A percentile compares a stretch with the other conserved stretches of the same genome.
Evolutionary conservation across 1,139 yeast genomes (phyloP).

Genomic region (Yamadazyma atmosphaerica): DNA sequence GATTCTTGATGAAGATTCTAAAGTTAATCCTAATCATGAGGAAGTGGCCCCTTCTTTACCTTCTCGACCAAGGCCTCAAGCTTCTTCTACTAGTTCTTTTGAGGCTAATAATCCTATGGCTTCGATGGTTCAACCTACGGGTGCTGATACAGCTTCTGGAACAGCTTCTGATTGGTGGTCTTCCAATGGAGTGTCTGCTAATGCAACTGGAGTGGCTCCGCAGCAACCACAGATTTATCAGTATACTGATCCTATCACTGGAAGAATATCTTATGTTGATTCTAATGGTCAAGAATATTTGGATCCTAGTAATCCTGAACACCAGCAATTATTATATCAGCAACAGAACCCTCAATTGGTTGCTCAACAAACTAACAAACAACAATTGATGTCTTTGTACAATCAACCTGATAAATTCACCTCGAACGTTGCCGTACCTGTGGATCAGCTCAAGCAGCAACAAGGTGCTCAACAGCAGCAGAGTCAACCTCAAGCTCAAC

Average conservation of each 20-base stretch:
- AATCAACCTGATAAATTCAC: slow-evolving; percentile 33
- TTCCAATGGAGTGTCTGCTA: slow-evolving; percentile 12
- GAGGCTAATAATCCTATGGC: slow-evolving; percentile 20
- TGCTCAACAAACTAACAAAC: slow-evolving; percentile 47
- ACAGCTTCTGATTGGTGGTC: slow-evolving; percentile 30
- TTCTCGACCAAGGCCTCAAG: slow-evolving; percentile 31
- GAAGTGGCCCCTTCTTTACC: slow-evolving; percentile 51
- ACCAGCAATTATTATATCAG: slow-evolving; percentile 49
- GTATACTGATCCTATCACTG: slow-evolving; percentile 63
- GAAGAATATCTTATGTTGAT: slow-evolving; percentile 59
- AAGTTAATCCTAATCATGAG: slow-evolving; percentile 33
- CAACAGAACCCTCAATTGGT: slow-evolving; percentile 44
- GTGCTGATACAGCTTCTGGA: not conserved
- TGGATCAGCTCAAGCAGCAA: slow-evolving; percentile 18
- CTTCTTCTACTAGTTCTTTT: slow-evolving; percentile 13
- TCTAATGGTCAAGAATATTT: slow-evolving; percentile 59
- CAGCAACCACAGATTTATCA: slow-evolving; percentile 49
- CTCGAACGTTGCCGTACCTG: slow-evolving; percentile 27
- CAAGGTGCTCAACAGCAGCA: slow-evolving; percentile 20
- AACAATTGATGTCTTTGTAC: slow-evolving; percentile 42
- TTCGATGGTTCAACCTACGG: slow-evolving; percentile 15
- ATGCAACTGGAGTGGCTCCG: slow-evolving; percentile 12
- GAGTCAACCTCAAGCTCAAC: slow-evolving; percentile 21
- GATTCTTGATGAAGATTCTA: slow-evolving; percentile 42
- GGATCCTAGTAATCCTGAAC: slow-evolving; percentile 55